These are phyloP conservation scores for Lobulomyces angularis DNA, from an alignment of 192 early-diverging fungal genomes.

Conservation along the genomic window DNA sequence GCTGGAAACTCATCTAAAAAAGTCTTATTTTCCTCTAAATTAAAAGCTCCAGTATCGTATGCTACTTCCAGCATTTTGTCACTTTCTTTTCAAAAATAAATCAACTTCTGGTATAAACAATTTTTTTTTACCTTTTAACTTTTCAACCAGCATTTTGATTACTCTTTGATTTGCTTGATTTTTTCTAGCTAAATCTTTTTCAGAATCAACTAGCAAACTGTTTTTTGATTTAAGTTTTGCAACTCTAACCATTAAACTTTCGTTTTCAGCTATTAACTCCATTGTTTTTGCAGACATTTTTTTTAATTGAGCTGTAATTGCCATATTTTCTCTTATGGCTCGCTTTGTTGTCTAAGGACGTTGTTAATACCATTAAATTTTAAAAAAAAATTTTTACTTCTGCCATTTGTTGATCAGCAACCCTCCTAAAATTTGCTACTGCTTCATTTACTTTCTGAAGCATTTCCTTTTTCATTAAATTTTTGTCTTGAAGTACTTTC, in stretches of 20 bases:
- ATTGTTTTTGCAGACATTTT: constrained; percentile 40
- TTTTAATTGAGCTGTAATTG: constrained; percentile 41
- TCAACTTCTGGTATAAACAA: constrained; percentile 1
- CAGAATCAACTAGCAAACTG: constrained; percentile 29
- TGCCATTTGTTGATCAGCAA: constrained; percentile 54
- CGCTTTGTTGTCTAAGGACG: constrained; percentile 39
- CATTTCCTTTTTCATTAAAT: constrained; percentile 45
- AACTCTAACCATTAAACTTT: constrained; percentile 25
- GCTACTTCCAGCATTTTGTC: constrained; percentile 43
- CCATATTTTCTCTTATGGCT: constrained; percentile 51
- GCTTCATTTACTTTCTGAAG: constrained; percentile 48
- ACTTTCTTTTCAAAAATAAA: constrained; percentile 18
- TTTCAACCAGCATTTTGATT: constrained; percentile 41
- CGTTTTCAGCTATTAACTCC: constrained; percentile 40
- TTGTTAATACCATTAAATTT: constrained; percentile 1
- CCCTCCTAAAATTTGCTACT: constrained; percentile 37
- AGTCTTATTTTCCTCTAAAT: constrained; percentile 4
- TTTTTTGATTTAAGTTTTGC: constrained; percentile 30
- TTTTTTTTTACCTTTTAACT: constrained; percentile 28
- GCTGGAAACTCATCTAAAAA: background rate
- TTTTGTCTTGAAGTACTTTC: constrained; percentile 51
- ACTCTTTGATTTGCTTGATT: constrained; percentile 43
- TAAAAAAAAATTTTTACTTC: constrained; percentile 24
- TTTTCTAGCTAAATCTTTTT: constrained; percentile 38
- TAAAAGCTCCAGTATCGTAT: too few species aligned